Conservation (phyloP, 2,329 filamentous ascomycete genomes). For the Xylariales sp. region DNA sequence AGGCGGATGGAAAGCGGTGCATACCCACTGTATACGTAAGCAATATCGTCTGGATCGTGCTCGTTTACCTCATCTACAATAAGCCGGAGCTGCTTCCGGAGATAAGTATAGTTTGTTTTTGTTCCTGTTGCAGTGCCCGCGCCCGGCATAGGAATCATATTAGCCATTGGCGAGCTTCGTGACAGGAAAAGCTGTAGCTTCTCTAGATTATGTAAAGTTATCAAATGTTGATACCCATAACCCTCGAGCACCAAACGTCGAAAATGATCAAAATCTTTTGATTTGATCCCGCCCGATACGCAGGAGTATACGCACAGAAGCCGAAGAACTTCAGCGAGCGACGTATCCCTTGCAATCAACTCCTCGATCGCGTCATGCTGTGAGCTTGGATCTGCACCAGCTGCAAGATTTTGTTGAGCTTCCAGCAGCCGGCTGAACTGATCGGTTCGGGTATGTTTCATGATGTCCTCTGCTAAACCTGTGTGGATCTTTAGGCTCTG, state of each 20-base stretch:
- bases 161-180: conserved; percentile 79
- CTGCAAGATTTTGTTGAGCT: conserved; percentile 94
- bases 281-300: conserved; percentile 86
- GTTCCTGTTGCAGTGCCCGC: conserved; percentile 66
- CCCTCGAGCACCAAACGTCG: conserved; percentile 88
- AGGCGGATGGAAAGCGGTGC: conserved; percentile 91
- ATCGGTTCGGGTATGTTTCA: conserved; percentile 90
- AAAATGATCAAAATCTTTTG: conserved; percentile 89
- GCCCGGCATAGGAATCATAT: conserved; percentile 81
- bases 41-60: conserved; percentile 90
- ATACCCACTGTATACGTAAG: conserved; percentile 98
- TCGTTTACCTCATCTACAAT: conserved; percentile 98
- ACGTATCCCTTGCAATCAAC: conserved; percentile 87
- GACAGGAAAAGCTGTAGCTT: conserved; percentile 88
- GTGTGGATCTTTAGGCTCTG: conserved; percentile 93
- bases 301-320: conserved; percentile 92
- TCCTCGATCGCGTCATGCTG: conserved; percentile 94
- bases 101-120: conserved; percentile 89
- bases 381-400: conserved; percentile 86
- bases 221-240: conserved; percentile 93
- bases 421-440: conserved; percentile 89
- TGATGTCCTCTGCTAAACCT: conserved; percentile 91
- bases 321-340: conserved; percentile 83
- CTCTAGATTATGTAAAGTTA: conserved; percentile 89
- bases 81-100: conserved; percentile 86